Evolutionary conservation across 306 rosid species (phyloP), one percentile per base, ranked within the genome.

Genomic region (Rosa rugosa): DNA sequence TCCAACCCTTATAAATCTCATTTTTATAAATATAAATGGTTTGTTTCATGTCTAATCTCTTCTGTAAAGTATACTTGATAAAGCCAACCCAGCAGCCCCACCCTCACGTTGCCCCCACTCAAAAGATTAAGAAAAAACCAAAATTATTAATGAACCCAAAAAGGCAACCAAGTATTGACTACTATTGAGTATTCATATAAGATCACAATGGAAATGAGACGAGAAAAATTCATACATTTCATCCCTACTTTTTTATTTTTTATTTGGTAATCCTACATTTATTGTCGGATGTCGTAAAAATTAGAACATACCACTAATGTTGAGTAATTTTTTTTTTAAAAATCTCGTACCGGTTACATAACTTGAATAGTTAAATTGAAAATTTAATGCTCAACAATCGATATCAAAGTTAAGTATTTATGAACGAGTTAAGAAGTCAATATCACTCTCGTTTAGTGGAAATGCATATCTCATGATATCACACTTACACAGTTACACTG

Each of bases 61-160:
- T 23, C 4, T 13, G 20, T 14, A 0, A 27, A 65, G 42, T 49
- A 53, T 40, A 53, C 11, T 71, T 34, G 47, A 16, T 34, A 4
- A 20, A 47, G 76, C 22, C 23, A 3, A 38, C 53, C 20, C 16
- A 0, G 9, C 38, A 51, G 67, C 8, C 75, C 84, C 59, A 62
- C 42, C 16, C 49, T 47, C 73, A 45, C 54, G 69, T 66, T 85
- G 82, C 89, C 40, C 68, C 65, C 16, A n/a, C 18, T 67, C 63
- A 53, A 56, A 4, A 20, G 70, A 4, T 75, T 3, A 36, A 62
- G 20, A 12, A 60, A n/a, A 59, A 59, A 8, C 10, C n/a, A 11
- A 23, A 41, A 69, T 11, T 6, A 23, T 69, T 11, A 44, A 44
- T 22, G 54, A 20, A 57, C 23, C 7, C 2, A 31, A 31, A 31